These are phyloP conservation scores for Proliferodiscus dingleyae DNA, from an alignment of 2,329 filamentous ascomycete genomes.

Conservation along the genomic window DNA sequence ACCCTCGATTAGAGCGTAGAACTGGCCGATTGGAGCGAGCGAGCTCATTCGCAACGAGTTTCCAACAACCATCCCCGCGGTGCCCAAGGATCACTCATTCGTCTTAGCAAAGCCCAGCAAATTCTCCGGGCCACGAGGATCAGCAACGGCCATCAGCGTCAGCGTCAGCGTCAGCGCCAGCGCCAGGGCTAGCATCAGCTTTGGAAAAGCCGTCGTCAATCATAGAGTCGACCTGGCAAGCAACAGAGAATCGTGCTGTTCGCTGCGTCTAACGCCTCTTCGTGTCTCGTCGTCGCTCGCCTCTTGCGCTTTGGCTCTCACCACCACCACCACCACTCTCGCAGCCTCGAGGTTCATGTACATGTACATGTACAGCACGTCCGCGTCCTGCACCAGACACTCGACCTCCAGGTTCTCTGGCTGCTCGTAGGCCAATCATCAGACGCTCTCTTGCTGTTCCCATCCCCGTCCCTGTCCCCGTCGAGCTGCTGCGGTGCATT, in stretches of 20 bases:
- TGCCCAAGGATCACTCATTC: constrained; percentile 2
- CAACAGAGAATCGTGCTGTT: no score
- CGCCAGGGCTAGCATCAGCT: background rate
- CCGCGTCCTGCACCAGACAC: constrained; percentile 2
- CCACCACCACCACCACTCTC: no score
- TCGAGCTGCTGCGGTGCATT: constrained; percentile 3
- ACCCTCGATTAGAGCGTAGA: background rate
- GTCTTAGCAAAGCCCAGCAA: background rate
- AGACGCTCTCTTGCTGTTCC: background rate
- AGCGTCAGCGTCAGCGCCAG: no score
- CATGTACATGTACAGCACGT: background rate
- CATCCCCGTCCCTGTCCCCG: constrained; percentile 15
- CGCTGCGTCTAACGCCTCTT: no score
- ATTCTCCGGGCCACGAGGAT: background rate
- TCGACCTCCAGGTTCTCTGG: background rate
- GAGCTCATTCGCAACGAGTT: constrained; percentile 8
- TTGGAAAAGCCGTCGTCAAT: constrained; percentile 3
- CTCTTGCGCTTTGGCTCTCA: no score
- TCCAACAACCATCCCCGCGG: constrained; percentile 20
- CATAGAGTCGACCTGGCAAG: no score
- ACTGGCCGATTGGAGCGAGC: constrained; percentile 9
- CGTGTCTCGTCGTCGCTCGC: no score
- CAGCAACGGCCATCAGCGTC: no score
- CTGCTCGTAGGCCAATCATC: constrained; percentile 18
- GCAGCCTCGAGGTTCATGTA: no score